Base-by-base conservation (phyloP, 768 basidiomycete species). In the Collybia nuda region DNA sequence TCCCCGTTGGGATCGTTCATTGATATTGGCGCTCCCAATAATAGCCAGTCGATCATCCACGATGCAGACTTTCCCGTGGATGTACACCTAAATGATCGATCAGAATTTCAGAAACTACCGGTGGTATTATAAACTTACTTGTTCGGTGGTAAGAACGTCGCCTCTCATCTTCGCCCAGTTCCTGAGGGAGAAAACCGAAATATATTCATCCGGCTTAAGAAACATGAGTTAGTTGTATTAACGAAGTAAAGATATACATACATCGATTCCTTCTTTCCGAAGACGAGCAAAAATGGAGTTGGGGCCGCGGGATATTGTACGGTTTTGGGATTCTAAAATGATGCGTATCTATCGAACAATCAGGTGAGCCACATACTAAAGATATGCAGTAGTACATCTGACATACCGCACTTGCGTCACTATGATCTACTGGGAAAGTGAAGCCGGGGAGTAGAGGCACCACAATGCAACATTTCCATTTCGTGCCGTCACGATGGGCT, bases 11-110 rank as follows among this genome's bases (percentile, higher is more conserved):
- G 93, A 96, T 32, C 97, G 84, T 65, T 99, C 97, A 63, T 99
- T 98, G 73, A 99, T 93, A 66, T 97, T 98, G 15, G 96, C 96
- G 48, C 93, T 94, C 14, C 93, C 93, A 56, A 97, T 97, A 62
- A 97, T 93, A 26, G 83, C 93, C 50, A 94, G 73, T 46, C 97
- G 85, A 65, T 99, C 96, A 64, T 99, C 97, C 4, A 98, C 94
- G 48, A 98, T 85, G 58, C 86, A 87, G 17, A 86, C 80, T 73
- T 93, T 93, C 40, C 79, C 89, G 63, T 96, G 93, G 54, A 96
- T 91, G 68, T 97, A 95, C 18, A 96, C 85, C 84, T 89, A 54
- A 23, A 59, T 23, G 44, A 46, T 38, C 12, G 66, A 22, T 64
- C 4, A 52, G 40, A 40, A 36, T 23, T 18, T 15, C 12, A 24